A percentile compares a stretch with the other conserved stretches of the same genome.
These are phyloP conservation scores for Cytospora piceae DNA, from an alignment of 2,329 filamentous ascomycete species.

Conservation along the genomic window DNA sequence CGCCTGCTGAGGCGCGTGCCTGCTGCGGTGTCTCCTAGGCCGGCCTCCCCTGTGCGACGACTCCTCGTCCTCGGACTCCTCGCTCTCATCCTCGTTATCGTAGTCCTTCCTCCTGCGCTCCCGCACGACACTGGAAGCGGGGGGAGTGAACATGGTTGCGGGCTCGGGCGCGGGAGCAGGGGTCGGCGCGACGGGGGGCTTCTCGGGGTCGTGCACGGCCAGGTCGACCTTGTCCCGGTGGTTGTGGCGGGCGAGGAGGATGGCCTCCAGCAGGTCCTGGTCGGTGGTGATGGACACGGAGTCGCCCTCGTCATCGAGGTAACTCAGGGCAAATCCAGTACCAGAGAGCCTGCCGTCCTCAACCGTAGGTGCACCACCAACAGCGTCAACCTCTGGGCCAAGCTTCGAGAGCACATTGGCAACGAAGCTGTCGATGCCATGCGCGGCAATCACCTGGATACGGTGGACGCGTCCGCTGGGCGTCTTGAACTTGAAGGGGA, in stretches of 20 bases:
- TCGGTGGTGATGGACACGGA: conserved; percentile 96
- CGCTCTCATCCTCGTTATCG: conserved; percentile 55
- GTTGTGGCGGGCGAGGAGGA: conserved; percentile 77
- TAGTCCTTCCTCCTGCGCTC: conserved; percentile 52
- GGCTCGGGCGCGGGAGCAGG: conserved; percentile 50
- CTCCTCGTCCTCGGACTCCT: conserved; percentile 51
- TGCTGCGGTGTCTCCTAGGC: conserved; percentile 45
- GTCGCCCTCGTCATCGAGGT: conserved; percentile 95
- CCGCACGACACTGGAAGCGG: conserved; percentile 53
- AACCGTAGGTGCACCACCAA: conserved; percentile 79
- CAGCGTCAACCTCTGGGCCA: conserved; percentile 76
- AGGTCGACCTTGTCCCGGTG: conserved; percentile 92
- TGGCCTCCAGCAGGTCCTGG: conserved; percentile 87
- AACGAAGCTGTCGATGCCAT: conserved; percentile 81
- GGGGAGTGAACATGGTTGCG: conserved; percentile 48
- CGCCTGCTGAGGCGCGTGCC: conserved; percentile 37
- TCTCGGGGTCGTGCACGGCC: conserved; percentile 91
- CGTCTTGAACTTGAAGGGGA: conserved; percentile 99
- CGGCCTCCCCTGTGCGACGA: conserved; percentile 48
- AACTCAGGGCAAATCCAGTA: conserved; percentile 88
- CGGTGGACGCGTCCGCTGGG: conserved; percentile 93
- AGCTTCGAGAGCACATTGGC: conserved; percentile 80
- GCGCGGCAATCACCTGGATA: conserved; percentile 78
- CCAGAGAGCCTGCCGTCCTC: conserved; percentile 78
- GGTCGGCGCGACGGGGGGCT: conserved; percentile 74